phyloP scores from a whole-genome alignment of 495 filamentous ascomycete genomes.

The Hyaloscypha hepaticicola region DNA sequence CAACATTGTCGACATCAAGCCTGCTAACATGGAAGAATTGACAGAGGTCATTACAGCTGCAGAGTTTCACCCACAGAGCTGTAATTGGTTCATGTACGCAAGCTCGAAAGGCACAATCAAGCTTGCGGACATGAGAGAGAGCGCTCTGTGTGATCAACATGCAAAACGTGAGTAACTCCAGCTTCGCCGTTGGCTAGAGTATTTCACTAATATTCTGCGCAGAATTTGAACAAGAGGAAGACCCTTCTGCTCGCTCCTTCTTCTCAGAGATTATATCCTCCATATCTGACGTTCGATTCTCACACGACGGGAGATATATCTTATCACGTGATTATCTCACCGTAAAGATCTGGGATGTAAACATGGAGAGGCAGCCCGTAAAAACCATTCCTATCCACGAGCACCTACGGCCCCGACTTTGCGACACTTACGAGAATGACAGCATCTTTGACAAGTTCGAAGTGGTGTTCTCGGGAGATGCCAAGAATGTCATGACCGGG shows the following conservation, averaged over 20 bases:
- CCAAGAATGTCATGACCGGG: slow-evolving; percentile 98
- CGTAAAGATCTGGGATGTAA: slow-evolving; percentile 99
- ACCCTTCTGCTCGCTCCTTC: slow-evolving; percentile 97
- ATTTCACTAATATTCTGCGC: slow-evolving; percentile 10
- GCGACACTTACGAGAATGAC: slow-evolving; percentile 98
- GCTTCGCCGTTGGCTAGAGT: neutral
- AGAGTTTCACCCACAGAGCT: slow-evolving; percentile 95
- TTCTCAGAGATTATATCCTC: slow-evolving; percentile 99
- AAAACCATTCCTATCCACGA: slow-evolving; percentile 99
- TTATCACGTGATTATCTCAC: slow-evolving; percentile 97
- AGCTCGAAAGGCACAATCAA: slow-evolving; percentile 99
- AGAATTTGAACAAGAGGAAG: slow-evolving; percentile 99
- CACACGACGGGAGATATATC: slow-evolving; percentile 93
- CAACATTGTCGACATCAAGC: slow-evolving; percentile 99
- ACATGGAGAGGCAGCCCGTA: slow-evolving; percentile 94
- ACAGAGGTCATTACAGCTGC: slow-evolving; percentile 98
- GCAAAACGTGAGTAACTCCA: slow-evolving; percentile 72
- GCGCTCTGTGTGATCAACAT: slow-evolving; percentile 92
- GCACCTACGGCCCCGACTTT: slow-evolving; percentile 88
- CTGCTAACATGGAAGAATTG: slow-evolving; percentile 98
- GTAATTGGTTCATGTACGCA: slow-evolving; percentile 99
- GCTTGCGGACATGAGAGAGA: slow-evolving; percentile 95
- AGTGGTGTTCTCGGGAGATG: slow-evolving; percentile 97
- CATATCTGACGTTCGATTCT: slow-evolving; percentile 97
- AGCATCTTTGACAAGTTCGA: slow-evolving; percentile 99